These are phyloP conservation scores for Hibiscus trionum DNA, from an alignment of 345 rosid genomes.

Conservation along the genomic window DNA sequence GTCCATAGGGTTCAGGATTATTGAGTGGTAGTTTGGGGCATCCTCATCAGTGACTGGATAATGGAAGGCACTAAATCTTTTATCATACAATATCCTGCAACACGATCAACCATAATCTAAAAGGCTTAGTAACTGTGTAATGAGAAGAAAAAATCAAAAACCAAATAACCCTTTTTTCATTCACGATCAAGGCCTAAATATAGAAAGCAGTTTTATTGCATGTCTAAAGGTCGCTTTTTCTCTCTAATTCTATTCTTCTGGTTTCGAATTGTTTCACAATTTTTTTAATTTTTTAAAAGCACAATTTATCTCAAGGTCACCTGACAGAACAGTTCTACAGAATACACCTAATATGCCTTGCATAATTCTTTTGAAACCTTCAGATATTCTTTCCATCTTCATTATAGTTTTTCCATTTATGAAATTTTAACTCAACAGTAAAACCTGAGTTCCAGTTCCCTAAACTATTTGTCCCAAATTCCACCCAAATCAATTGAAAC, in stretches of 20 bases:
- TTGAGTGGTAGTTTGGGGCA: constrained; percentile 83
- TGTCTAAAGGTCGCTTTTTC: background rate
- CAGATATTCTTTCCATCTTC: background rate
- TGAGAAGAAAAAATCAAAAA: background rate
- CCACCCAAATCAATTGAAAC: background rate
- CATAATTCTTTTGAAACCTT: background rate
- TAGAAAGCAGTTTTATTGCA: background rate
- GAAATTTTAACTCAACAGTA: background rate
- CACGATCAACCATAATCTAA: background rate
- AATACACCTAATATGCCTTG: background rate
- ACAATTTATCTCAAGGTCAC: background rate
- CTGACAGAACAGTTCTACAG: background rate
- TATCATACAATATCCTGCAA: constrained; percentile 80
- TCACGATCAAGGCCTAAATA: background rate
- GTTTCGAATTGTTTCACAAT: background rate
- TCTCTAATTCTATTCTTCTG: background rate
- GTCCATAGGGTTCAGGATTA: constrained; percentile 96
- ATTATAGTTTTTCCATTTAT: background rate
- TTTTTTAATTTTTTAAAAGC: background rate
- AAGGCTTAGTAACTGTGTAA: background rate
- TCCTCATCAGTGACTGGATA: constrained; percentile 93
- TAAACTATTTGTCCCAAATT: background rate
- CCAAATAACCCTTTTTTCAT: background rate
- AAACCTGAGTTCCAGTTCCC: background rate
- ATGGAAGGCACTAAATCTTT: constrained; percentile 84